Base-by-base conservation (phyloP, 2,329 filamentous ascomycete genomes). In the Catunica adiposa region DNA sequence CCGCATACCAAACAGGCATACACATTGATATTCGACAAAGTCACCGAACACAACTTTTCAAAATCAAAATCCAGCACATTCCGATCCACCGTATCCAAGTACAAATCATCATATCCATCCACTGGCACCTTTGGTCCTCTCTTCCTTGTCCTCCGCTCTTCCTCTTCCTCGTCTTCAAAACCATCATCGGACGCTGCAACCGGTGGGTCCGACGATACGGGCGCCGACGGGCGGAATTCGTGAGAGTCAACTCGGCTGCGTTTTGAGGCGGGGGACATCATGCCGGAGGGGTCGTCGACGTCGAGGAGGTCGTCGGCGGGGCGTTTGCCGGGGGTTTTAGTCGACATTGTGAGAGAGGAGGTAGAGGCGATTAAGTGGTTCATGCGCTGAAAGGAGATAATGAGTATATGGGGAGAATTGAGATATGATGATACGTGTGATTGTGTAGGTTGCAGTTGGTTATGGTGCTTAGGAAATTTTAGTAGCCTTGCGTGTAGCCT, bases 1-100 rank as follows among this genome's bases (percentile, higher is more conserved):
- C 92, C 92, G 68, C 92, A 98, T 1, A 97, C 86, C 9, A 98
- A 78, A 65, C 92, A 98, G 8, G 92, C 92, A 68, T 98, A 98
- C 47, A 98, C 89, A 66, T 98, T 98, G 71, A 97, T 96, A 67
- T 97, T 97, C 51, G 89, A 95, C 6, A 98, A 77, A 34, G 88
- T 94, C 61, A 98, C 78, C 23, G 90, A 97, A 71, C 92, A 98
- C 11, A 96, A 80, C 74, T 98, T 98, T 67, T 98, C 92, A 67
- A 98, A 98, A 69, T 98, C 92, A 66, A 97, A 97, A 69, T 98
- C 92, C 56, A 97, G 82, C 50, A 95, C 83, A 65, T 83, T 81
- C 64, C 92, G 86, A 68, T 95, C 82, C 70, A 98, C 94, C 11
- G 92, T 97, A 72, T 98, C 92, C 62, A 98, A 85, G 68, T 98